A percentile compares a stretch with the other conserved stretches of the same genome.
Evolutionary conservation across 2,329 filamentous ascomycete genomes (phyloP).

Genomic region (Lecanicillium sp.): DNA sequence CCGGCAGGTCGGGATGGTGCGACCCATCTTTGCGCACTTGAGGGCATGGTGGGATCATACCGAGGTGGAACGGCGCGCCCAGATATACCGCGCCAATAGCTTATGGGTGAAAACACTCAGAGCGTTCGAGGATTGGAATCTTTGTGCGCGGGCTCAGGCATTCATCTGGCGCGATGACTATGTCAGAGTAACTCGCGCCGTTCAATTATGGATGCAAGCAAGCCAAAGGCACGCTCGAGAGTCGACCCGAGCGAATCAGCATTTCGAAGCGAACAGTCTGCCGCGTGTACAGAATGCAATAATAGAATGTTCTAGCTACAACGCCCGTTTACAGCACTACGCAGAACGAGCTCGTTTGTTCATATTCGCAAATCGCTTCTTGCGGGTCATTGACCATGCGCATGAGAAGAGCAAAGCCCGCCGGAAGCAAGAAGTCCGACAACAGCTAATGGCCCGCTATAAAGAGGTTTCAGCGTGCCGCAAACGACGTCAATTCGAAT

Average conservation of each 20-base stretch:
- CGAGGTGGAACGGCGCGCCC: slow-evolving; percentile 1
- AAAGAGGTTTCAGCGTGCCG: slow-evolving; percentile 5
- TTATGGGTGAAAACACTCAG: slow-evolving; percentile 1
- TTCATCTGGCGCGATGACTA: slow-evolving; percentile 7
- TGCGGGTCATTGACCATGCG: slow-evolving; percentile 4
- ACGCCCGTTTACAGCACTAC: neutral
- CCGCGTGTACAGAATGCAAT: too few species aligned
- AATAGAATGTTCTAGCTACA: too few species aligned
- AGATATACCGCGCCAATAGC: neutral
- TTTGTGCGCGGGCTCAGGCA: slow-evolving; percentile 4
- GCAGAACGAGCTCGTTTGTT: slow-evolving; percentile 5
- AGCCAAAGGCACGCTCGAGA: too few species aligned
- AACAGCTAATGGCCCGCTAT: slow-evolving; percentile 6
- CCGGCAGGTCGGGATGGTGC: slow-evolving; percentile 1
- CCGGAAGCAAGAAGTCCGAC: slow-evolving; percentile 6
- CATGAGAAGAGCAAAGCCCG: neutral
- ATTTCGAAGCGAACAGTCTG: too few species aligned
- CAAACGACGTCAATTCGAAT: slow-evolving; percentile 5
- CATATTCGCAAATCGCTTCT: slow-evolving; percentile 4
- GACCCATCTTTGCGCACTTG: slow-evolving; percentile 4
- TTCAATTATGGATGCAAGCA: too few species aligned
- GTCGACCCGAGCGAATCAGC: too few species aligned
- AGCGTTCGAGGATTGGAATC: slow-evolving; percentile 5
- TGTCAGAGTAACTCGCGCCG: neutral
- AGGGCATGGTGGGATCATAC: slow-evolving; percentile 6